Percentiles rank a stretch among this genome's conserved stretches.
Conservation (phyloP, 2,329 filamentous ascomycete genomes). For the Colletotrichum falcatum region DNA sequence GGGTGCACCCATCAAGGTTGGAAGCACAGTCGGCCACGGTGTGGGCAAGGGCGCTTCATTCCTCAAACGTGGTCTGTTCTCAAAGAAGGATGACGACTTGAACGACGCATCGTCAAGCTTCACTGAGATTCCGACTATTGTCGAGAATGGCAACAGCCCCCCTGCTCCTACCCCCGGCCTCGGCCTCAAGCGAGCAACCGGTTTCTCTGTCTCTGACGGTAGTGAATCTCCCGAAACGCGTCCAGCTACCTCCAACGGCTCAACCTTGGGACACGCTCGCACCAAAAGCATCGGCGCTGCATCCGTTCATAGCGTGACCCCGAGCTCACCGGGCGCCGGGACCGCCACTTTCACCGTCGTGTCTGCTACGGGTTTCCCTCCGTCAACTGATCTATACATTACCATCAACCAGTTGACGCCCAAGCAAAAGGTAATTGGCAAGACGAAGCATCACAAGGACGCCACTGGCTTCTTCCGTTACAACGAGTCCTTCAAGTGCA, state of each 20-base stretch:
- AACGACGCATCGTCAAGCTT: constrained; percentile 56
- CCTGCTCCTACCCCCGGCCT: constrained; percentile 45
- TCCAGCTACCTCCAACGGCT: constrained; percentile 51
- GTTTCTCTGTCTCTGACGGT: constrained; percentile 46
- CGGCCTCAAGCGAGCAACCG: constrained; percentile 57
- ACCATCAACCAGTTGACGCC: constrained; percentile 74
- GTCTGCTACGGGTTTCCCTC: constrained; percentile 81
- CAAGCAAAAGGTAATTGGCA: constrained; percentile 85
- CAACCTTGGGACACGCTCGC: constrained; percentile 57
- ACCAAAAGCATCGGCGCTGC: constrained; percentile 72
- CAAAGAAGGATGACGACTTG: constrained; percentile 72
- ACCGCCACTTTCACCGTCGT: constrained; percentile 85
- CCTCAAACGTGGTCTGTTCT: constrained; percentile 84
- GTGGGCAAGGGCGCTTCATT: constrained; percentile 93
- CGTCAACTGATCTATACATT: constrained; percentile 83
- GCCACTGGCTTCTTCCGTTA: constrained; percentile 74
- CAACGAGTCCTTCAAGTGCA: constrained; percentile 83
- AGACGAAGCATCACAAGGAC: constrained; percentile 91
- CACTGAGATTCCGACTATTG: constrained; percentile 53
- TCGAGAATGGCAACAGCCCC: constrained; percentile 57
- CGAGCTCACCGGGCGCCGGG: constrained; percentile 73
- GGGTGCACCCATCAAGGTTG: constrained; percentile 94
- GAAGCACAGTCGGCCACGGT: constrained; percentile 76
- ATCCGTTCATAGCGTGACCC: constrained; percentile 74
- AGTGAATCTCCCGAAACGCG: constrained; percentile 44